Evolutionary conservation across 1,284 basidiomycete genomes (phyloP).

Genomic region (Leccinum pachyderme): DNA sequence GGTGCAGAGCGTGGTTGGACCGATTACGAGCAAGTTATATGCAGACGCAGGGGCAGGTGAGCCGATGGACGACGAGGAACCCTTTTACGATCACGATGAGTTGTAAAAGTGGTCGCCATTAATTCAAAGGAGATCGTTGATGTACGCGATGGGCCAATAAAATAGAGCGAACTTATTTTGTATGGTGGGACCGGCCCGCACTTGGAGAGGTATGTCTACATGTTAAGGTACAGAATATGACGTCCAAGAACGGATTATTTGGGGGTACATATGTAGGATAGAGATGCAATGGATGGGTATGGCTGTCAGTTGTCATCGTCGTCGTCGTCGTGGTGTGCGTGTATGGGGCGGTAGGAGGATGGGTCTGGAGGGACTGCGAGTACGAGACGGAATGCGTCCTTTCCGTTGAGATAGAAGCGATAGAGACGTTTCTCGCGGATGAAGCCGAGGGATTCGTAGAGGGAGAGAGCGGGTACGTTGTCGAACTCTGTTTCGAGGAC

Average conservation of each 20-base stretch:
- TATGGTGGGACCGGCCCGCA: no score
- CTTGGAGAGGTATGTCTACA: constrained; percentile 6
- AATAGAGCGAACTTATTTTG: constrained; percentile 13
- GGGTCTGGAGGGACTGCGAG: constrained; percentile 50
- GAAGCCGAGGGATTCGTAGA: constrained; percentile 94
- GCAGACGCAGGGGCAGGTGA: constrained; percentile 40
- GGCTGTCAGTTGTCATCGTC: constrained; percentile 40
- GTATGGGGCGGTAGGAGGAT: not conserved
- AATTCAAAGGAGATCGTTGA: constrained; percentile 2
- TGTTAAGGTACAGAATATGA: constrained; percentile 10
- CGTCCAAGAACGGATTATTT: constrained; percentile 15
- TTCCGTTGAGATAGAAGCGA: constrained; percentile 95
- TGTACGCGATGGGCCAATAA: not conserved
- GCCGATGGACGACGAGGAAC: constrained; percentile 54
- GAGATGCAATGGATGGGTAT: constrained; percentile 17
- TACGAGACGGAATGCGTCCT: constrained; percentile 79
- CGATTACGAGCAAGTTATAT: constrained; percentile 83
- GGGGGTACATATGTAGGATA: constrained; percentile 12
- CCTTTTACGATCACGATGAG: constrained; percentile 65
- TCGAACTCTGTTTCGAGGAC: constrained; percentile 97
- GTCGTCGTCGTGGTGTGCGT: constrained; percentile 33
- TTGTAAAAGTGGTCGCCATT: constrained; percentile 37
- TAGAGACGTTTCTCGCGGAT: constrained; percentile 93
- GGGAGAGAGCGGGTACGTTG: constrained; percentile 80
- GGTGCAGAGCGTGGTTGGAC: constrained; percentile 69